A percentile compares a stretch with the other conserved stretches of the same genome.
These are phyloP conservation scores for Irpex rosettiformis DNA, from an alignment of 1,284 basidiomycete genomes.

Conservation along the genomic window DNA sequence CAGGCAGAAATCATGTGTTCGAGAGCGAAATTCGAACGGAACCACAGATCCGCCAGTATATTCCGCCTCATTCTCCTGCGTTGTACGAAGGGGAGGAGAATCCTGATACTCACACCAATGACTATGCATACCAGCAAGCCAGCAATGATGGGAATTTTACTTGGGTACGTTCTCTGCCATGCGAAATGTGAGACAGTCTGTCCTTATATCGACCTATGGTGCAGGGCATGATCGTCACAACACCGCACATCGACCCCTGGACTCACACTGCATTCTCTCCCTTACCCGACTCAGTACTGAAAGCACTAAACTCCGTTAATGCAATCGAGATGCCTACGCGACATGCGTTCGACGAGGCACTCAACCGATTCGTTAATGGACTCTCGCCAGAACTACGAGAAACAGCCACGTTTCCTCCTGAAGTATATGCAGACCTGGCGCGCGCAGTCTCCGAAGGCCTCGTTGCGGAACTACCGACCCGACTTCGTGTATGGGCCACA, in stretches of 20 bases:
- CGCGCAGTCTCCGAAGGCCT: conserved; percentile 40
- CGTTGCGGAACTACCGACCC: conserved; percentile 37
- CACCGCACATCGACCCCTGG: conserved; percentile 51
- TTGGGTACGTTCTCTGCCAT: conserved; percentile 21
- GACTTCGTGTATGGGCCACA: conserved; percentile 50
- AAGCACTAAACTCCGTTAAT: conserved; percentile 45
- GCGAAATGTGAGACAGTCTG: background rate
- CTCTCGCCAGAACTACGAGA: conserved; percentile 55
- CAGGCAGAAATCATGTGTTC: conserved; percentile 21
- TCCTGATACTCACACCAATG: conserved; percentile 20
- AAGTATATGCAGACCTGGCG: conserved; percentile 50
- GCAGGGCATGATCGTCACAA: conserved; percentile 33
- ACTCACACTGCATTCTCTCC: conserved; percentile 52
- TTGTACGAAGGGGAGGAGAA: conserved; percentile 21
- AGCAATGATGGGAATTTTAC: conserved; percentile 27
- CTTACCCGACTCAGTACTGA: conserved; percentile 49
- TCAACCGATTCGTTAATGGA: conserved; percentile 47
- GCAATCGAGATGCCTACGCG: conserved; percentile 59
- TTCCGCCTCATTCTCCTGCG: conserved; percentile 25
- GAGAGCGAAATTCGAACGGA: conserved; percentile 26
- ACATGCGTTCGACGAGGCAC: conserved; percentile 45
- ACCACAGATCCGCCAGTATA: conserved; percentile 28
- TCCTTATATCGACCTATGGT: conserved; percentile 24
- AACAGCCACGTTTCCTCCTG: conserved; percentile 52
- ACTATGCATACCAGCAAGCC: conserved; percentile 22